Base-by-base conservation (phyloP, 108 stramenopile genomes). In the Conticribra weissflogii region DNA sequence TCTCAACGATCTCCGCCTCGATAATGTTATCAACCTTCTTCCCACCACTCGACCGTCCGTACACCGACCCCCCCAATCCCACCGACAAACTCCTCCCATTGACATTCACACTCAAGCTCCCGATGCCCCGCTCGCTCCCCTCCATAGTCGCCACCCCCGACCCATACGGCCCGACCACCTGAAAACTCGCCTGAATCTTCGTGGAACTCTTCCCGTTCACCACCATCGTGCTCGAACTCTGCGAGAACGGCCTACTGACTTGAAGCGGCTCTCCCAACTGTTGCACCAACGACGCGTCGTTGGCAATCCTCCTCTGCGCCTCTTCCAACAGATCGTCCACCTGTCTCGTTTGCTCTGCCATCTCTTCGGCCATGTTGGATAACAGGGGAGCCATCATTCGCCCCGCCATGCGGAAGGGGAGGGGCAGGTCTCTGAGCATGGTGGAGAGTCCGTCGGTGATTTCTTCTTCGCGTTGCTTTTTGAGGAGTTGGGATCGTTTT, bases 1-100 rank as follows among this genome's bases (percentile, higher is more conserved):
- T 91, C 31, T 91, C 89, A 47, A 91, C 76, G 18, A 91, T 84
- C 71, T 91, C 89, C 3, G 85, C 89, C 30, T 91, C 89, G 54
- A 91, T 91, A 17, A 91, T 74, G 25, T 86, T 66, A 41, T 80
- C 84, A 61, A 86, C 69, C 30, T 68, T 64, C 46, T 59, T 75
- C 29, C 50, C 56, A 48, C 66, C 36, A 19, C 74, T 66, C 21
- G 69, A 53, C 19, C 48, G 48, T 33, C 54, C 47, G 19, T 47
- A 54, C 28, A 25, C 36, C 31, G 15, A 32, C 49, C 56, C 31
- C 19, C 45, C 23, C 23, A 41, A 78, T 54, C 58, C 84, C 30
- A 72, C 72, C 45, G 29, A 85, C 54, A 74, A 78, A 17, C 56
- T 66, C 14, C 63, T 60, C 34, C 89, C 87, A 47, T 59, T 76